Evolutionary conservation across 345 rosid genomes (phyloP), one percentile per base, ranked within the genome.

Genomic region (Noccaea bulbosa): DNA sequence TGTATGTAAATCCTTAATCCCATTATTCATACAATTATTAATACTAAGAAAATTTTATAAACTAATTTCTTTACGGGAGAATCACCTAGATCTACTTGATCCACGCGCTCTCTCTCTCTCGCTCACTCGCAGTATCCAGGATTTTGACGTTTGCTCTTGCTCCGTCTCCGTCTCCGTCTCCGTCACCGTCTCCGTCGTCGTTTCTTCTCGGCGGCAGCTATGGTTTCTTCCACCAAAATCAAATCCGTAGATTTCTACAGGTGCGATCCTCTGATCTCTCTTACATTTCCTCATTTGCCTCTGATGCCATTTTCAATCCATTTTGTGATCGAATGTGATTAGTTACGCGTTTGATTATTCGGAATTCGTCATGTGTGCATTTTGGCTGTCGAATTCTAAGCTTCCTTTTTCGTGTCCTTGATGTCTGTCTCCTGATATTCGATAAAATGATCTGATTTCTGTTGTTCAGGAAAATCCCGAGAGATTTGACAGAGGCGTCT

Each of bases 401-500:
- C 47, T 6, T 30, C 16, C 34, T 2, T 41, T 27, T 51, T 52
- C 54, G 45, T 44, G 4, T 44, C 35, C 17, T 14, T 44, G 34
- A 51, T 69, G 38, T 24, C 3, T 27, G 16, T 52, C 15, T 45
- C 11, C 4, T 24, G 11, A 6, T 11, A 15, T 27, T 27, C 40
- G 11, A 4, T 27, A 5, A 5, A 24, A 14, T 33, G 71, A 46
- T 65, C 59, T 67, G 73, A 20, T 22, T 40, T 53, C 15, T 43
- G 0, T 56, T 44, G n/a, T 79, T 24, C 87, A 95, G 99, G 90
- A 95, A 95, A 90, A 95, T 92, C 45, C 99, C 98, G 16, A 86
- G 99, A 79, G 98, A 95, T 82, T 87, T 95, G 87, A 95, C 99
- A 0, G 99, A 92, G 86, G 97, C 99, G 33, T 92, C 99, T 24